These are phyloP conservation scores for Sarcodon aspratus DNA, from an alignment of 768 basidiomycete genomes.

Conservation along the genomic window DNA sequence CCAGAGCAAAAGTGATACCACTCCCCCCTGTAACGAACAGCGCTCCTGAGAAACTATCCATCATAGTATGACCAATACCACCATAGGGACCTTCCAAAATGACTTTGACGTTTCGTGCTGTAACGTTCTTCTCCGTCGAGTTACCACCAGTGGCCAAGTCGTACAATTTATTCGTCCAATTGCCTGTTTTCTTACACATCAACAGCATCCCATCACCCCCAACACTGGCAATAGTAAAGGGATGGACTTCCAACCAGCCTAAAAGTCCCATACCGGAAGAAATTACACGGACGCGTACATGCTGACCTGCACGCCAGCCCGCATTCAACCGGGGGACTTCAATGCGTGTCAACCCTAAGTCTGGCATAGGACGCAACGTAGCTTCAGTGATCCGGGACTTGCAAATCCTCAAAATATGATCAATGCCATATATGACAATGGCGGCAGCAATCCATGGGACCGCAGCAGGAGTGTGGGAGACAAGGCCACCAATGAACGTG, in stretches of 20 bases:
- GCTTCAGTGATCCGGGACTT: slow-evolving; percentile 36
- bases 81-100: slow-evolving; percentile 48
- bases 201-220: slow-evolving; percentile 35
- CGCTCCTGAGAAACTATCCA: slow-evolving; percentile 38
- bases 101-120: slow-evolving; percentile 21
- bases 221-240: slow-evolving; percentile 13
- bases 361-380: slow-evolving; percentile 30
- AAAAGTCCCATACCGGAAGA: slow-evolving; percentile 25
- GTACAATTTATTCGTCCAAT: slow-evolving; percentile 36
- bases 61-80: slow-evolving; percentile 32
- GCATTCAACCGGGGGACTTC: slow-evolving; percentile 30
- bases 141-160: slow-evolving; percentile 25
- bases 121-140: slow-evolving; percentile 3
- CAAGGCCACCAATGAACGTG: neutral
- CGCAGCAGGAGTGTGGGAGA: slow-evolving; percentile 12
- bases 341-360: slow-evolving; percentile 34
- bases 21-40: slow-evolving; percentile 49
- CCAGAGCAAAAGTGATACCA: slow-evolving; percentile 46
- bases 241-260: slow-evolving; percentile 35
- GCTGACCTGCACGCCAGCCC: slow-evolving; percentile 52
- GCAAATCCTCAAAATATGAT: slow-evolving; percentile 31
- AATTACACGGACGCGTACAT: slow-evolving; percentile 40
- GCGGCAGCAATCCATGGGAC: slow-evolving; percentile 31
- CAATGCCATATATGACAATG: slow-evolving; percentile 28
- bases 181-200: slow-evolving; percentile 37